phyloP scores from a whole-genome alignment of 2,329 filamentous ascomycete species.

The Keithomyces neogunnii region DNA sequence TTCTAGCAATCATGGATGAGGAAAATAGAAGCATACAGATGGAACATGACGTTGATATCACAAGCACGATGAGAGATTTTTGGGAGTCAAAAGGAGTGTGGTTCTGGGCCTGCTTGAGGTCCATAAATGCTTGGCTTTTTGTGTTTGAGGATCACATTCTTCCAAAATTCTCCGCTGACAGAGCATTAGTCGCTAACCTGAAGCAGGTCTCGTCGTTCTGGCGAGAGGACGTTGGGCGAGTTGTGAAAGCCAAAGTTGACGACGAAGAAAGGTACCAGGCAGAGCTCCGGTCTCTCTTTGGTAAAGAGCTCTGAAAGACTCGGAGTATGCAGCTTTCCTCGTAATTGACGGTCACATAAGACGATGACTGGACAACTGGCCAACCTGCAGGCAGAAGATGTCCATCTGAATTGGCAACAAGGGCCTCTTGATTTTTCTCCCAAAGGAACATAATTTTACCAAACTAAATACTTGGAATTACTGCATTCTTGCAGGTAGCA shows the following conservation, averaged over 20 bases:
- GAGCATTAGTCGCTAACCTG: slow-evolving; percentile 7
- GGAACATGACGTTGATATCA: slow-evolving; percentile 10
- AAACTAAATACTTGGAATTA: too few species aligned
- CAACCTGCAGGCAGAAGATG: too few species aligned
- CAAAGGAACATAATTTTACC: too few species aligned
- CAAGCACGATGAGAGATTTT: slow-evolving; percentile 7
- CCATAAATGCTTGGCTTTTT: slow-evolving; percentile 13
- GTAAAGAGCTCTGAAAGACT: neutral
- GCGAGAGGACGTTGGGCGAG: slow-evolving; percentile 3
- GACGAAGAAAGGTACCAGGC: slow-evolving; percentile 11
- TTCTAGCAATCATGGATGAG: slow-evolving; percentile 11
- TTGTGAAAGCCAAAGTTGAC: slow-evolving; percentile 10
- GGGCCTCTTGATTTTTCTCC: too few species aligned
- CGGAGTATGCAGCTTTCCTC: neutral
- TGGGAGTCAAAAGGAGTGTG: slow-evolving; percentile 15
- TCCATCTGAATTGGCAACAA: too few species aligned
- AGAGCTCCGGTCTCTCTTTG: slow-evolving; percentile 6
- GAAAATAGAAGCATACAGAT: slow-evolving; percentile 3
- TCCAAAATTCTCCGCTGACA: slow-evolving; percentile 9
- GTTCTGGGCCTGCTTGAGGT: slow-evolving; percentile 14
- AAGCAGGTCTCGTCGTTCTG: slow-evolving; percentile 11
- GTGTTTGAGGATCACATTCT: slow-evolving; percentile 12
- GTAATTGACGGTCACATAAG: too few species aligned
- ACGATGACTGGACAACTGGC: too few species aligned
- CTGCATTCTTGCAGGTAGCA: too few species aligned